Conservation (phyloP, 2,329 filamentous ascomycete species). For the Ascosphaera acerosa region DNA sequence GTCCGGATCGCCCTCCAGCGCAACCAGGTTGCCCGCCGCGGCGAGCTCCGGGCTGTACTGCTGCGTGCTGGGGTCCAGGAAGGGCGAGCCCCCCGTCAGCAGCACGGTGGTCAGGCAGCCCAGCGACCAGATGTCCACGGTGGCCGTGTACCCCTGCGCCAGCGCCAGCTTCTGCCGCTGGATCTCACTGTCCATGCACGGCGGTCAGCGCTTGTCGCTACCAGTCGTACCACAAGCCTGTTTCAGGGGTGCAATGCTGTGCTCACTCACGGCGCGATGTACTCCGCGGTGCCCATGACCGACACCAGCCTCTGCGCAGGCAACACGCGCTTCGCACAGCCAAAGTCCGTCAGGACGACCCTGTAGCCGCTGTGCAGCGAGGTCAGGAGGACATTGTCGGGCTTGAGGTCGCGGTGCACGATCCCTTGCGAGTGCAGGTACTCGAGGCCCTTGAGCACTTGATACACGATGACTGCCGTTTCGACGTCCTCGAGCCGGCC, state of each 20-base stretch:
- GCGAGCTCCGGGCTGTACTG: conserved; percentile 11
- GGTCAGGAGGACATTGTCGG: conserved; percentile 36
- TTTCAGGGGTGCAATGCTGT: conserved; percentile 2
- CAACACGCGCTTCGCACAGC: conserved; percentile 22
- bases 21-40: conserved; percentile 17
- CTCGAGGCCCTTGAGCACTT: conserved; percentile 31
- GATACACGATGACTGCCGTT: conserved; percentile 27
- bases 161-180: conserved; percentile 4
- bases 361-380: conserved; percentile 25
- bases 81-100: conserved; percentile 25
- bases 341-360: conserved; percentile 36
- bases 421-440: conserved; percentile 31
- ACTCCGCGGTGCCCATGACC: conserved; percentile 29
- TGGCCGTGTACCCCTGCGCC: conserved; percentile 26
- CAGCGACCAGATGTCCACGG: conserved; percentile 37
- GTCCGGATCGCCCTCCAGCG: conserved; percentile 18
- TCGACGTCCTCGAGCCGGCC: conserved; percentile 24
- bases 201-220: not conserved
- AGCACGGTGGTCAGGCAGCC: conserved; percentile 28
- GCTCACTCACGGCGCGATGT: conserved; percentile 29
- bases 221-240: no score
- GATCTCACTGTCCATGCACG: conserved; percentile 9
- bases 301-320: conserved; percentile 25
- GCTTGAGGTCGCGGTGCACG: conserved; percentile 37
- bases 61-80: conserved; percentile 14